Percentiles rank a stretch among this genome's conserved stretches.
Conservation (phyloP, 164 flowering plant genomes). For the Vitis amurensis region DNA sequence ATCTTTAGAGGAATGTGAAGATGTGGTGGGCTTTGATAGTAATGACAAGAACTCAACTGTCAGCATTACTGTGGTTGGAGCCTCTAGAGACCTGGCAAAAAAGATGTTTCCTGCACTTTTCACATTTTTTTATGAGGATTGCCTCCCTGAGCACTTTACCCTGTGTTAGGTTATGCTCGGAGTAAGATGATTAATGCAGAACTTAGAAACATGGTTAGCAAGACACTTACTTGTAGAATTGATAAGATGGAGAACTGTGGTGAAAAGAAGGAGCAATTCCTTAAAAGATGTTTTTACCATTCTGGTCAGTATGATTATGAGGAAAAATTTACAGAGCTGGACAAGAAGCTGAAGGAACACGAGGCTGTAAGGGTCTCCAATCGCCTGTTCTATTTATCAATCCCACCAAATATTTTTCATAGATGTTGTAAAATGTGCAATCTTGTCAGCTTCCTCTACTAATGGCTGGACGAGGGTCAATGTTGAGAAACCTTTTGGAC, state of each 20-base stretch:
- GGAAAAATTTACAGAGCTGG: slow-evolving; percentile 66
- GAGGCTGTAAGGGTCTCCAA: slow-evolving; percentile 81
- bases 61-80: slow-evolving; percentile 91
- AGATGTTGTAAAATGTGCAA: slow-evolving; percentile 82
- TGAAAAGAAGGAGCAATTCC: slow-evolving; percentile 89
- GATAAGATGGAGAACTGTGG: slow-evolving; percentile 91
- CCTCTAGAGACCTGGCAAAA: slow-evolving; percentile 99
- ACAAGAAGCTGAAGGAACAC: slow-evolving; percentile 75
- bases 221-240: slow-evolving; percentile 89
- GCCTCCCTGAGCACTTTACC: slow-evolving; percentile 84
- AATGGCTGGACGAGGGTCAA: slow-evolving; percentile 96
- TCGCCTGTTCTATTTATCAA: slow-evolving; percentile 86
- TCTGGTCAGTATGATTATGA: slow-evolving; percentile 86
- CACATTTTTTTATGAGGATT: slow-evolving; percentile 80
- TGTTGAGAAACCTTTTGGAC: slow-evolving; percentile 97
- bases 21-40: slow-evolving; percentile 21
- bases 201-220: slow-evolving; percentile 85
- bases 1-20: slow-evolving; percentile 32
- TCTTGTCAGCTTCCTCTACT: slow-evolving; percentile 71
- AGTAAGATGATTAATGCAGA: slow-evolving; percentile 95
- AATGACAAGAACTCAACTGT: slow-evolving; percentile 48
- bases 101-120: slow-evolving; percentile 96
- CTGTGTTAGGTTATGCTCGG: slow-evolving; percentile 82
- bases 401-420: slow-evolving; percentile 89
- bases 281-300: slow-evolving; percentile 88